phyloP scores from a whole-genome alignment of 1,284 basidiomycete genomes.

The Puccinia novopanici region DNA sequence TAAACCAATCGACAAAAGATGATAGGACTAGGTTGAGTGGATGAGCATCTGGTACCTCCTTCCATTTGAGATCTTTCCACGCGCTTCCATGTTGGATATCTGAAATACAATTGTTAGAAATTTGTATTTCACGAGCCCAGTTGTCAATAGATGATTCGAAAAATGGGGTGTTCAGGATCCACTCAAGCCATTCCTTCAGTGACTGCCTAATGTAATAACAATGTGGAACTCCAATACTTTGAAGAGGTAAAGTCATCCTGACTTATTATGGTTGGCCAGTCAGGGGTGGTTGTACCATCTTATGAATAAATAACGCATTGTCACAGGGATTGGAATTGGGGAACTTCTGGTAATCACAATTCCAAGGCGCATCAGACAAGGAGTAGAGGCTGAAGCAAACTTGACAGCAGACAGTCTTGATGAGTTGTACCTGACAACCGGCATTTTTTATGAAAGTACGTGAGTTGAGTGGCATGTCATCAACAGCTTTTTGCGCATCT shows the following conservation, averaged over 20 bases:
- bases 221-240: background rate
- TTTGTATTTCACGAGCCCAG: background rate
- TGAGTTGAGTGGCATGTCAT: background rate
- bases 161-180: background rate
- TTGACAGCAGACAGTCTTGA: background rate
- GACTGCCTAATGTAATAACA: background rate
- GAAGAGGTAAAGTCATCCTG: background rate
- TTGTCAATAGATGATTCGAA: background rate
- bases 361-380: background rate
- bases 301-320: background rate
- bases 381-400: background rate
- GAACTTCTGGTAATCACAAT: background rate
- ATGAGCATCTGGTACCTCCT: background rate
- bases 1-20: conserved; percentile 33
- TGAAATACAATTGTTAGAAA: background rate
- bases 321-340: background rate
- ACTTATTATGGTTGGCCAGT: background rate
- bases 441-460: background rate
- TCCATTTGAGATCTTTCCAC: conserved; percentile 11
- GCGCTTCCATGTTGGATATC: conserved; percentile 4
- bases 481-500: background rate
- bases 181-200: conserved; percentile 1
- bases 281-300: background rate
- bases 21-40: conserved; percentile 14
- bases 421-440: background rate